Percentiles rank a stretch among this genome's conserved stretches.
Conservation (phyloP, 805 yeast species). For the Starmerella asiatica region DNA sequence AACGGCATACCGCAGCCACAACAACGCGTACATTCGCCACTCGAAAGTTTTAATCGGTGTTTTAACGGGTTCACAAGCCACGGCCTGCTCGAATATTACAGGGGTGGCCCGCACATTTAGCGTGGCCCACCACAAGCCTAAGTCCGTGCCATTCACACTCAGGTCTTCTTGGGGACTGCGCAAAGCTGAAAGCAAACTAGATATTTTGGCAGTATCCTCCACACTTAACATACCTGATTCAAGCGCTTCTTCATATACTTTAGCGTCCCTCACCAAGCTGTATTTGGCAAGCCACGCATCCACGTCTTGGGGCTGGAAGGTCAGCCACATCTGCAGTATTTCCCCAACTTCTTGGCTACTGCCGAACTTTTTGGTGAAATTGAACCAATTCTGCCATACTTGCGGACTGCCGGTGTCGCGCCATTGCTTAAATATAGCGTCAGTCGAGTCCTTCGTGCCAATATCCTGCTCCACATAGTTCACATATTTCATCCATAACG, state of each 20-base stretch:
- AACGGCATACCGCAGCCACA: slow-evolving; percentile 57
- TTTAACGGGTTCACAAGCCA: slow-evolving; percentile 30
- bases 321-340: slow-evolving; percentile 2
- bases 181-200: background rate
- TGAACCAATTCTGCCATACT: slow-evolving; percentile 5
- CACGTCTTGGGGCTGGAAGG: background rate
- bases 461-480: slow-evolving; percentile 69
- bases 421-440: slow-evolving; percentile 69
- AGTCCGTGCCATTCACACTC: slow-evolving; percentile 19
- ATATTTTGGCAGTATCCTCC: background rate
- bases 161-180: background rate
- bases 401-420: slow-evolving; percentile 25
- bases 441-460: slow-evolving; percentile 45
- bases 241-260: background rate
- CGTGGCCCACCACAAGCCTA: slow-evolving; percentile 76
- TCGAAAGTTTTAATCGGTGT: slow-evolving; percentile 27
- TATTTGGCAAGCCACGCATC: background rate
- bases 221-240: background rate
- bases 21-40: slow-evolving; percentile 58
- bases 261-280: background rate
- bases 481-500: slow-evolving; percentile 74
- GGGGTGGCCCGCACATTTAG: slow-evolving; percentile 28
- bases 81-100: slow-evolving; percentile 35
- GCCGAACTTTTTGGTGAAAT: slow-evolving; percentile 6
- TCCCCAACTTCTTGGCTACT: background rate